Base-by-base conservation (phyloP, 176 grass and related monocot species). In the Oryza meyeriana region DNA sequence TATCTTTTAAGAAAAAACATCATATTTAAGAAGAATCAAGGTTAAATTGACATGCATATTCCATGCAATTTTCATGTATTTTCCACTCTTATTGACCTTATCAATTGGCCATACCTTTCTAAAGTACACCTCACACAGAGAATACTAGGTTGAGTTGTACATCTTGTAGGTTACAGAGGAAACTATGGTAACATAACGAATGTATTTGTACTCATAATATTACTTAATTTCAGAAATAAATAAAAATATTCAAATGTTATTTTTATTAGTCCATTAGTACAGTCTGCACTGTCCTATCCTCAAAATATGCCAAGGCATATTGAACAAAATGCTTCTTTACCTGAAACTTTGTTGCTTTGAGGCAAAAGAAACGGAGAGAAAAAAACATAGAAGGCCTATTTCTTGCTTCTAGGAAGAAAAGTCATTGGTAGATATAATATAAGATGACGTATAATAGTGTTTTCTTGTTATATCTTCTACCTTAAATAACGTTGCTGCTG, bases 321-420 rank as follows among this genome's bases (percentile, higher is more conserved):
- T 0, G 7, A 62, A 42, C 26, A 63, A 20, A 47, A 48, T 47
- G 35, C 10, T 44, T 79, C 10, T 42, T 26, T 17, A 55, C 13
- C 45, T 40, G 13, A 45, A 61, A 68, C 27, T 25, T 35, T n/a
- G 28, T 25, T 57, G 10, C 1, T 66, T 55, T 67, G 69, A 41
- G 14, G 3, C 14, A 41, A 26, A 47, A 31, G 32, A 38, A 61
- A 81, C 57, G 66, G 55, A n/a, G 0, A 4, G 62, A 39, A 40
- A 74, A 34, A 32, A 41, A 47, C 3, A 38, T 35, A 33, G 28
- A 69, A 20, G 63, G 78, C n/a, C 29, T 48, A 70, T 87, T 81
- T 77, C 72, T 35, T 47, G 71, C 78, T 2, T 45, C n/a, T 22
- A 2, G 20, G 39, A 4, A 65, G 27, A 16, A 4, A 55, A 38